phyloP scores from a whole-genome alignment of 257 asterid species.

The Scutellaria minor region DNA sequence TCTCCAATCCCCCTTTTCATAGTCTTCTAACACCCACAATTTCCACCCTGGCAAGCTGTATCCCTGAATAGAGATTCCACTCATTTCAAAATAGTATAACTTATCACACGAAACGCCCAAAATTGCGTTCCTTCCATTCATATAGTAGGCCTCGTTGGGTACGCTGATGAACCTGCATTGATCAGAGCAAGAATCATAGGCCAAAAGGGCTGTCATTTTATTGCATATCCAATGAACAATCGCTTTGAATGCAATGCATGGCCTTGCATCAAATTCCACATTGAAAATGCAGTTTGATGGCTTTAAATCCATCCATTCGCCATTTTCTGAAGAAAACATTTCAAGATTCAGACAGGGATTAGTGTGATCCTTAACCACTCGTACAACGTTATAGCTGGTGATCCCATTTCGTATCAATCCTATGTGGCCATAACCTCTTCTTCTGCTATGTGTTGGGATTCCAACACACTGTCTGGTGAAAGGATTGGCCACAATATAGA shows the following conservation, averaged over 20 bases:
- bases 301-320: conserved; percentile 28
- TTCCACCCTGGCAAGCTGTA: conserved; percentile 39
- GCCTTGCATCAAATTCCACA: conserved; percentile 33
- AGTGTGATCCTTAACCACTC: neutral
- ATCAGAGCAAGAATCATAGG: conserved; percentile 29
- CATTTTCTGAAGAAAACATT: conserved; percentile 30
- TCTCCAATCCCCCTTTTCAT: conserved; percentile 34
- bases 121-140: conserved; percentile 33
- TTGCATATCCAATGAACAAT: conserved; percentile 41
- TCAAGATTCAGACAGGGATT: conserved; percentile 12
- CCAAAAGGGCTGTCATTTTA: conserved; percentile 33
- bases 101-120: conserved; percentile 38
- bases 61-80: conserved; percentile 14
- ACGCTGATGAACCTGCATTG: conserved; percentile 27
- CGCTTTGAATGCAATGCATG: conserved; percentile 30
- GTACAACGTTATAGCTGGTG: conserved; percentile 24
- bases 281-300: neutral
- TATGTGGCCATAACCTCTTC: neutral
- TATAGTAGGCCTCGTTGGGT: conserved; percentile 25
- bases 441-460: conserved; percentile 22
- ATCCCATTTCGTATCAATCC: conserved; percentile 30
- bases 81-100: conserved; percentile 37
- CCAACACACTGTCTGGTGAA: conserved; percentile 26
- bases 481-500: conserved; percentile 23
- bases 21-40: conserved; percentile 41